Evolutionary conservation across 169 alveolate species (phyloP).

Genomic region (Plasmodium gonderi): DNA sequence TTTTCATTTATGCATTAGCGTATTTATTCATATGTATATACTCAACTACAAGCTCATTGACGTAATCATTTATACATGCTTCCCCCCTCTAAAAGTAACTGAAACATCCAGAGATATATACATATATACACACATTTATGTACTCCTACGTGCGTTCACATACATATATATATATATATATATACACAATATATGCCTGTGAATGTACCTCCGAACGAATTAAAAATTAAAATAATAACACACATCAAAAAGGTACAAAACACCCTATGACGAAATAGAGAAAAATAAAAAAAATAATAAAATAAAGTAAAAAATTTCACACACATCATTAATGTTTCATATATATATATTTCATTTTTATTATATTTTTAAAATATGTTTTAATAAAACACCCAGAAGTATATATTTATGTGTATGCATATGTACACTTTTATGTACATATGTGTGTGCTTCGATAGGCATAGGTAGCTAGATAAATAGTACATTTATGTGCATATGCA

Average conservation of each 20-base stretch:
- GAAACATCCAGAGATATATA: not conserved
- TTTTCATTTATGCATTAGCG: not conserved
- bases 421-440: not conserved
- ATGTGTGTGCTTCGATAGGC: not conserved
- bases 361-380: conserved; percentile 2
- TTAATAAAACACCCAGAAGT: not conserved
- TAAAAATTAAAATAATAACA: conserved; percentile 21
- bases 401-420: not conserved
- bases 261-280: not conserved
- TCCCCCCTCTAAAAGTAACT: not conserved
- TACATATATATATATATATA: conserved; percentile 14
- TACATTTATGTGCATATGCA: not conserved
- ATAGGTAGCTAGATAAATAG: not conserved
- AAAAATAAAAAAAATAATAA: not conserved
- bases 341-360: not conserved
- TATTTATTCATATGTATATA: conserved; percentile 1
- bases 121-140: conserved; percentile 1
- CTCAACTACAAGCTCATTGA: not conserved
- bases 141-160: not conserved
- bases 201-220: conserved; percentile 1
- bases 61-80: not conserved
- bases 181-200: not conserved
- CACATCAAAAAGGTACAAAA: not conserved
- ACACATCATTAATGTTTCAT: not conserved
- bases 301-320: conserved; percentile 43